These are phyloP conservation scores for Gorgonomyces haynaldii DNA, from an alignment of 192 early-diverging fungal genomes.

Conservation along the genomic window DNA sequence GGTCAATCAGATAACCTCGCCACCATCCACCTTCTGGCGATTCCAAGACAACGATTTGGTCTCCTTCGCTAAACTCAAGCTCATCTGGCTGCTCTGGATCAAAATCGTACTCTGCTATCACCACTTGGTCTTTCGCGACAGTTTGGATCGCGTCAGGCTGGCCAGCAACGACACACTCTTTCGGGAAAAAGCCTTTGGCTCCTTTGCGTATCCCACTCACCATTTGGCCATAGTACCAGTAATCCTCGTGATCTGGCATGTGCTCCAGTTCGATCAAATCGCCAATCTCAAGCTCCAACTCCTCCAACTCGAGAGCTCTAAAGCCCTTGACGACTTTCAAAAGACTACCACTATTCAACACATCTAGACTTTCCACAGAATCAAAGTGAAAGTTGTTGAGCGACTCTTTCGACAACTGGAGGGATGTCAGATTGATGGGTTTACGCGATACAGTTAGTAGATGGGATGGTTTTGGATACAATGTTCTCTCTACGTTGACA, in stretches of 20 bases:
- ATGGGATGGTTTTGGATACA: too few relatives aligned
- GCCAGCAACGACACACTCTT: conserved; percentile 15
- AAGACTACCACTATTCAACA: not conserved
- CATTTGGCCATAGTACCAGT: conserved; percentile 36
- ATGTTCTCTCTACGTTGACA: too few relatives aligned
- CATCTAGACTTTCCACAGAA: too few relatives aligned
- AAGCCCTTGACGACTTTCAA: conserved; percentile 11
- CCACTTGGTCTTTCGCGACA: conserved; percentile 28
- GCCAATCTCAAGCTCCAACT: conserved; percentile 31
- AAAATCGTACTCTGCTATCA: conserved; percentile 17
- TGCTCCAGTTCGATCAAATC: conserved; percentile 32
- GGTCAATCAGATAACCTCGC: too few relatives aligned
- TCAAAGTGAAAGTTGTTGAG: too few relatives aligned
- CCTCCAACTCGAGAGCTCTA: conserved; percentile 15
- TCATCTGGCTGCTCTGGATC: conserved; percentile 37
- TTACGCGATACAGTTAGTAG: too few relatives aligned
- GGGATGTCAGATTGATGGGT: too few relatives aligned
- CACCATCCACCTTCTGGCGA: conserved; percentile 49
- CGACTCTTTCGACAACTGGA: too few relatives aligned
- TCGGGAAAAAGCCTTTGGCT: conserved; percentile 33
- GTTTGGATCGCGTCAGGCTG: conserved; percentile 9
- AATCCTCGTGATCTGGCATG: conserved; percentile 20
- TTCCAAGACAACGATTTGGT: conserved; percentile 34
- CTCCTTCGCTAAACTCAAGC: conserved; percentile 26
- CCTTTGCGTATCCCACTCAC: conserved; percentile 36